Base-by-base conservation (phyloP, 192 early-diverging fungal species). In the Mortierella antarctica region DNA sequence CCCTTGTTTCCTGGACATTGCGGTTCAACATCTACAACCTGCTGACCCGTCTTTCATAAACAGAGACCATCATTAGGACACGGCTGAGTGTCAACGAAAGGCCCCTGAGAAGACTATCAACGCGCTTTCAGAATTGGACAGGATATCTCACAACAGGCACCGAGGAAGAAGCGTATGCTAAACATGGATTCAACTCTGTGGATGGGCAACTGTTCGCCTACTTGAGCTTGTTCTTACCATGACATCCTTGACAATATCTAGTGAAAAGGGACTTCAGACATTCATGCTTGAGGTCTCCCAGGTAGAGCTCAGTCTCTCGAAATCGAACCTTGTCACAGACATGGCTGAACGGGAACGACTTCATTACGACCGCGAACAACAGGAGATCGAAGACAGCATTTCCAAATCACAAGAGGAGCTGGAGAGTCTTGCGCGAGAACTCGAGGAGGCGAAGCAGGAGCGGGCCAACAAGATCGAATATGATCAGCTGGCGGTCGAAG, bases 381-480 rank as follows among this genome's bases (percentile, higher is more conserved):
- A 67, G 12, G 23, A 41, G 31, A 79, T 70, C 44, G 68, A 66
- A 11, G 49, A 23, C 20, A 79, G 18, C 18, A 67, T 79, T 17
- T 15, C 46, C 7, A 7, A 20, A 8, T 66, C 69, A 21, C 68
- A 79, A 7, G 51, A 50, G 40, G 76, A 79, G 47, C 68, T 79
- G 39, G 59, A 71, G 52, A 21, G 31, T 7, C 76, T 79, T 18
- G 69, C 63, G 5, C 20, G 41, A 5, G 62, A 71, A 7, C 62
- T 79, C 1, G 69, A 71, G 40, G 76, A 61, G 41, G 76, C 69
- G 0, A 79, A 79, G 41, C 62, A 65, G 57, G 68, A 71, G 14
- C 68, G 76, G 6, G 42, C 76, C 48, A 70, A 79, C 76, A 79
- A 71, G 44, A 79, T 79, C 44, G 47, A 71, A 55, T 79, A 79